Evolutionary conservation across 1,139 yeast species (phyloP), one percentile per base, ranked within the genome.

Genomic region (Taiozyma onychis): DNA sequence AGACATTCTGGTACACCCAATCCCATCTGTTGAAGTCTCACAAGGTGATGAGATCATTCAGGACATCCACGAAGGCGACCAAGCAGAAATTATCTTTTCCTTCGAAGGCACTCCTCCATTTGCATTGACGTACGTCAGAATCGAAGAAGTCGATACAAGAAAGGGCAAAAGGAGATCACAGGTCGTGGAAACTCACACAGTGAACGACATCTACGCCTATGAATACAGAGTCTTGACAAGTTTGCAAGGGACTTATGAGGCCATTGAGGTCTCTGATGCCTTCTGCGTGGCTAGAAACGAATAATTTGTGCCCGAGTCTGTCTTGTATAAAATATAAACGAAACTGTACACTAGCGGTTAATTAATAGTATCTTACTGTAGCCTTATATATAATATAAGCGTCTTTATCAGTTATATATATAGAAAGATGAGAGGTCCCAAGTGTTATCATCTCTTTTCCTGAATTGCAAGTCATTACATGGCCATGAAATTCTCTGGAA

Each of bases 241-340:
- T 58, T 73, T 88, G 58, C 97, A 91, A 65, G 99, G 99, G 44
- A 86, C 90, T 4, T 93, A 95, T 64, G 97, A 91, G 66, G 97
- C 97, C 9, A 78, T 88, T 43, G 90, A 87, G 61, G 81, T 93
- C 13, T 80, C 81, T 51, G 99, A 93, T 69, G 85, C 85, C 18
- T 86, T 72, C 66, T 93, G 99, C 73, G 73, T 65, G 48, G 74
- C 74, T 22, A 69, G 72, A 57, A 71, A 70, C 50, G 73, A 59
- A 64, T 56, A 50, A 56, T 14, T 14, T 30, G 34, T 32, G 35
- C 7, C 26, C 26, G 26, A 11, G 11, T 13, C 13, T 32, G 35
- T n/a, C 7, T 32, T 32, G 35, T 32, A 32, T 32, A 32, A 32
- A 32, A 32, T n/a, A 32, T 14, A n/a, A 32, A 14, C 18, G 14